Percentiles rank a stretch among this genome's conserved stretches.
These are phyloP conservation scores for Eimeria maxima DNA, from an alignment of 169 alveolate genomes.

Conservation along the genomic window DNA sequence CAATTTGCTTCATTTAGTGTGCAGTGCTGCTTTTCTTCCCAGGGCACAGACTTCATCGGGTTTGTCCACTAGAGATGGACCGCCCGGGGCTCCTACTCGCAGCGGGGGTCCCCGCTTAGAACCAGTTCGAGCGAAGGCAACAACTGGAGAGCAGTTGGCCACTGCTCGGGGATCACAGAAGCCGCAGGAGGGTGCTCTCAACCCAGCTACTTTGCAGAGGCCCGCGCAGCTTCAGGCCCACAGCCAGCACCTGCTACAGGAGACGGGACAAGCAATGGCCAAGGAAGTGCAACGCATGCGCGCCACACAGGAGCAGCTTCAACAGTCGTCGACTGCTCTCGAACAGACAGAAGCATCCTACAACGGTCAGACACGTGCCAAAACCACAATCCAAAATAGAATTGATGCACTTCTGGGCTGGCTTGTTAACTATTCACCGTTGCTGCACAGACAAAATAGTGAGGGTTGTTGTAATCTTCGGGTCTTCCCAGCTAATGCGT, in stretches of 20 bases:
- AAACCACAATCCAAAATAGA: constrained; percentile 2
- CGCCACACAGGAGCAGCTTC: constrained; percentile 79
- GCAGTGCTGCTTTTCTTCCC: not conserved
- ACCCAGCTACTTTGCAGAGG: constrained; percentile 9
- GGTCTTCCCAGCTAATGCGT: not conserved
- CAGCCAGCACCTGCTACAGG: constrained; percentile 74
- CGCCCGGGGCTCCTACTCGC: constrained; percentile 39
- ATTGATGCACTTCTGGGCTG: not conserved
- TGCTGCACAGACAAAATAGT: not conserved
- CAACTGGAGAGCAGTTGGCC: constrained; percentile 56
- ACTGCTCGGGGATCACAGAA: not conserved
- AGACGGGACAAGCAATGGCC: constrained; percentile 78
- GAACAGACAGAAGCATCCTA: constrained; percentile 80
- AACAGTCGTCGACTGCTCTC: constrained; percentile 76
- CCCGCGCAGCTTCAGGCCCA: constrained; percentile 39
- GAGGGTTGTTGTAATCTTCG: not conserved
- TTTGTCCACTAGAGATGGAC: constrained; percentile 41
- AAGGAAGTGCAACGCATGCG: constrained; percentile 81
- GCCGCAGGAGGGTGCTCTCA: constrained; percentile 2
- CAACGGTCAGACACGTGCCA: constrained; percentile 78
- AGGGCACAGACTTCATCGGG: constrained; percentile 48
- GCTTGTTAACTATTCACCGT: not conserved
- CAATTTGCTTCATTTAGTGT: not conserved
- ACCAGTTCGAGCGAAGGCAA: constrained; percentile 66
- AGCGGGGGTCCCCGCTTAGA: constrained; percentile 66